Evolutionary conservation across 2,329 filamentous ascomycete genomes (phyloP).

Genomic region (Rhinocladiella similis): DNA sequence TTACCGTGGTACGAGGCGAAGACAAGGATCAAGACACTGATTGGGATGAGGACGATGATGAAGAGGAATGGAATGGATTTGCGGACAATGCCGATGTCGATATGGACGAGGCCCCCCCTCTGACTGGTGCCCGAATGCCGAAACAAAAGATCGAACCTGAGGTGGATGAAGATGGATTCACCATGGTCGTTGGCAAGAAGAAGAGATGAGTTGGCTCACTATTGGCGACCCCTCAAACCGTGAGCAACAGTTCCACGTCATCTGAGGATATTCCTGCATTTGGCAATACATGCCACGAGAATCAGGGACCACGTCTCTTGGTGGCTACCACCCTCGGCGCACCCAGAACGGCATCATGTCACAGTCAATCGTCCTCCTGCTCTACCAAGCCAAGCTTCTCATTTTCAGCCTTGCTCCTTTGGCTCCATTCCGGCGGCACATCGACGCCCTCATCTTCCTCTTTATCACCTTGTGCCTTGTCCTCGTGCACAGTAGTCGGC

Average conservation of each 20-base stretch:
- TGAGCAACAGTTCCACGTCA: too few relatives aligned
- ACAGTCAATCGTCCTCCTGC: slow-evolving; percentile 11
- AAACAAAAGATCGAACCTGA: slow-evolving; percentile 69
- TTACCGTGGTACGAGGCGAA: slow-evolving; percentile 20
- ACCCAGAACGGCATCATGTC: background rate
- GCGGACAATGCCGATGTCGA: slow-evolving; percentile 52
- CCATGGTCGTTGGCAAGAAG: slow-evolving; percentile 70
- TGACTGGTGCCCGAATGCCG: slow-evolving; percentile 50
- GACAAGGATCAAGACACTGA: slow-evolving; percentile 58
- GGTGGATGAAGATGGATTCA: slow-evolving; percentile 80
- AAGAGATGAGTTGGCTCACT: slow-evolving; percentile 44
- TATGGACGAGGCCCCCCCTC: slow-evolving; percentile 68
- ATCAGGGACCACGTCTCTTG: background rate
- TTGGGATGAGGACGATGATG: slow-evolving; percentile 55
- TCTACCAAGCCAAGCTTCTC: slow-evolving; percentile 58
- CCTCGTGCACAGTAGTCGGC: slow-evolving; percentile 59
- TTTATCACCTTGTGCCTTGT: slow-evolving; percentile 63
- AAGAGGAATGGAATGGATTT: slow-evolving; percentile 57
- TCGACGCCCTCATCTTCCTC: slow-evolving; percentile 63
- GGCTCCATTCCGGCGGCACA: slow-evolving; percentile 61
- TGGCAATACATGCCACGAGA: background rate
- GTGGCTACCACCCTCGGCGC: background rate
- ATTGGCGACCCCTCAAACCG: too few relatives aligned
- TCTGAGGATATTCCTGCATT: background rate
- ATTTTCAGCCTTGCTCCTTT: slow-evolving; percentile 58